Evolutionary conservation across 352 stramenopile genomes (phyloP), one percentile per base, ranked within the genome.

Genomic region (Phytopythium sindhum): DNA sequence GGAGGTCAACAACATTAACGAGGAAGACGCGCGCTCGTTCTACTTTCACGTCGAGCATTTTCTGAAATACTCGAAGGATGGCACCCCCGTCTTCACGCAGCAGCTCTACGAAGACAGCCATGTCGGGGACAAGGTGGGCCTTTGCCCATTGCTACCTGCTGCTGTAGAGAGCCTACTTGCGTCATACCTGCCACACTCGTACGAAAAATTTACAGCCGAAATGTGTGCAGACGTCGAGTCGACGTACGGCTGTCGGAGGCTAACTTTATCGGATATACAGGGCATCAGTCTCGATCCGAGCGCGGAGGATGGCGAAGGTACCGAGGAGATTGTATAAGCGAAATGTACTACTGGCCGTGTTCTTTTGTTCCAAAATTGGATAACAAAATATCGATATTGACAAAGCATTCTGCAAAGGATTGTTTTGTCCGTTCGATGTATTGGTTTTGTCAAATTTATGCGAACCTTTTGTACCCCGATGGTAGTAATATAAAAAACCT

Each of bases 31-130:
- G 17, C 45, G 45, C 45, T 26, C 45, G 24, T 52, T 52, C 24
- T 52, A 52, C 45, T 52, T 52, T n/a, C 45, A 52, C 45, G 45
- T 52, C 45, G 45, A 52, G n/a, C 45, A 52, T 23, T 52, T 52
- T 31, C 24, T 52, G 45, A 52, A 52, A n/a, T 52, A 31, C 45
- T 4, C 45, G 24, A 52, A 52, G n/a, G 45, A 52, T 15, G n/a
- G 45, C 21, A 31, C 45, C 0, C 45, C 45, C n/a, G 45, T 52
- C 8, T 52, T 52, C n/a, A 52, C 45, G 0, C 45, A 52, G 24
- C 45, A 52, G n/a, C 45, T 52, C 7, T 52, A 52, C 5, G 45
- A 52, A n/a, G 6, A 29, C 19, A 52, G n/a, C n/a, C 45, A 52
- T 19, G 15, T 29, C 8, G 45, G 24, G 15, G 45, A 52, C 45